A percentile compares a stretch with the other conserved stretches of the same genome.
Evolutionary conservation across 768 basidiomycete genomes (phyloP).

Genomic region (Leccinellum rugosiceps): DNA sequence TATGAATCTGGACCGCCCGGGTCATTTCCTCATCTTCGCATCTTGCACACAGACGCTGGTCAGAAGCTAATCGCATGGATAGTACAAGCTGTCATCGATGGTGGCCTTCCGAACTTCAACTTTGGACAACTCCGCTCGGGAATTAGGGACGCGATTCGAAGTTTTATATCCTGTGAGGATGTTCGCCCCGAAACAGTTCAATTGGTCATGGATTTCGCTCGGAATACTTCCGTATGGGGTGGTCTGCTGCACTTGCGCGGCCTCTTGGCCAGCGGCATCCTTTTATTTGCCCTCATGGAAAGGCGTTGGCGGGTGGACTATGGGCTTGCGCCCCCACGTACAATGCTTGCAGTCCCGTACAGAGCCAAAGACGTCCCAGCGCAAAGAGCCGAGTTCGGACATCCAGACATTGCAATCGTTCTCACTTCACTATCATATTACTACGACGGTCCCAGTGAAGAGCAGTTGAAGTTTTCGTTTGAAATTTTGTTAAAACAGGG

Average conservation of each 20-base stretch:
- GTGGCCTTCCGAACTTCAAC: not conserved
- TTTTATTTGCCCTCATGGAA: slow-evolving; percentile 25
- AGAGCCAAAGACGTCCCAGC: slow-evolving; percentile 35
- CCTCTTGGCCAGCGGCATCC: slow-evolving; percentile 25
- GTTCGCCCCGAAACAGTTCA: not conserved
- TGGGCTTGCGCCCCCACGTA: slow-evolving; percentile 18
- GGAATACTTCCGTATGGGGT: not conserved
- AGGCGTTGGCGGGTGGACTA: slow-evolving; percentile 34
- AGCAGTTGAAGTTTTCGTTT: slow-evolving; percentile 1
- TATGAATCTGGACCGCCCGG: slow-evolving; percentile 2
- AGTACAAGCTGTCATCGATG: not conserved
- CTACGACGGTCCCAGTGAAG: slow-evolving; percentile 11
- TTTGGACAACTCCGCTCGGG: not conserved
- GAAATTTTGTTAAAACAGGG: slow-evolving; percentile 1
- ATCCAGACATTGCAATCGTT: slow-evolving; percentile 32
- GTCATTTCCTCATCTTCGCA: slow-evolving; percentile 11
- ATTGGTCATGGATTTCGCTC: not conserved
- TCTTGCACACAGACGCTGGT: slow-evolving; percentile 11
- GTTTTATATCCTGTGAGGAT: slow-evolving; percentile 7
- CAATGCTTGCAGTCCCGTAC: slow-evolving; percentile 33
- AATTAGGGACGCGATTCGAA: not conserved
- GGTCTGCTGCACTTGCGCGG: slow-evolving; percentile 24
- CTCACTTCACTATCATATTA: slow-evolving; percentile 35
- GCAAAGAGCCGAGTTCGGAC: slow-evolving; percentile 31
- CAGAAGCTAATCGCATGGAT: slow-evolving; percentile 3